Conservation (phyloP, 2,329 filamentous ascomycete genomes). For the Ceratocystis huliohia region DNA sequence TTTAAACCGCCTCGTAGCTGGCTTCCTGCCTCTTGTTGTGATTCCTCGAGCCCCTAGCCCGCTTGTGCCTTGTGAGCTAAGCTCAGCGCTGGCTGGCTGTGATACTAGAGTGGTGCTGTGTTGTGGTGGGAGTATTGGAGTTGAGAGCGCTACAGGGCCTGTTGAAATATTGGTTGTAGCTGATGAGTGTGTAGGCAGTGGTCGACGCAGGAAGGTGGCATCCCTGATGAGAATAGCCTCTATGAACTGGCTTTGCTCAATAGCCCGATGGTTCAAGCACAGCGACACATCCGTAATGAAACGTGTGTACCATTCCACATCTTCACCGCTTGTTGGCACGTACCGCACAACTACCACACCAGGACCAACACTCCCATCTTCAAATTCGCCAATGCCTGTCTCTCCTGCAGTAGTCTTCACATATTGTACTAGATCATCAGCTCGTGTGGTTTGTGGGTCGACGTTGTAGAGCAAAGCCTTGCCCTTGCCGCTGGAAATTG, state of each 20-base stretch:
- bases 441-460: constrained; percentile 47
- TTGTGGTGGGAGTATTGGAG: not conserved
- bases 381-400: constrained; percentile 54
- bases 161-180: constrained; percentile 17
- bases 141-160: not conserved
- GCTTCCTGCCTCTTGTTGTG: constrained; percentile 30
- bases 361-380: constrained; percentile 49
- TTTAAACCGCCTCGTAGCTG: constrained; percentile 50
- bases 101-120: not conserved
- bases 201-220: constrained; percentile 55
- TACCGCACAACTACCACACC: constrained; percentile 72
- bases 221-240: constrained; percentile 79
- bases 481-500: constrained; percentile 66
- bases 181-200: constrained; percentile 41
- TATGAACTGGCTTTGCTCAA: constrained; percentile 83
- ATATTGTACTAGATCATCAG: constrained; percentile 65
- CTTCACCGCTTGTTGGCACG: constrained; percentile 40
- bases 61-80: not conserved
- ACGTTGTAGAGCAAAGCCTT: constrained; percentile 62
- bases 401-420: constrained; percentile 63
- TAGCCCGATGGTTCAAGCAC: constrained; percentile 64
- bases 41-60: constrained; percentile 16
- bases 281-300: constrained; percentile 59
- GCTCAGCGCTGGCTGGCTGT: not conserved
- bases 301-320: constrained; percentile 52